Evolutionary conservation across 2,329 filamentous ascomycete species (phyloP).

Genomic region (Nakataea oryzae): DNA sequence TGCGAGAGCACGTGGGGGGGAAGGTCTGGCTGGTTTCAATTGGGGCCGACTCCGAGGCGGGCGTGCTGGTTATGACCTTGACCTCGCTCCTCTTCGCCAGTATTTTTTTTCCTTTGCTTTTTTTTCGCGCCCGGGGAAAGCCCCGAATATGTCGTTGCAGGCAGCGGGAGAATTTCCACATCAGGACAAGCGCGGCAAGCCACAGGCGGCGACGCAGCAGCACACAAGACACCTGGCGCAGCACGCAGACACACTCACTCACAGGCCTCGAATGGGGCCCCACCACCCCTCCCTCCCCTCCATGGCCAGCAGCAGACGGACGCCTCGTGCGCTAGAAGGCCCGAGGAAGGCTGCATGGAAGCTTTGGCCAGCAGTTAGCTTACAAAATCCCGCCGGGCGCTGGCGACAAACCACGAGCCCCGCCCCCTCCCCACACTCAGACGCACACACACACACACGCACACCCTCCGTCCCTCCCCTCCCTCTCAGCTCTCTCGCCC

Average conservation of each 20-base stretch:
- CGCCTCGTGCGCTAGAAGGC: constrained; percentile 3
- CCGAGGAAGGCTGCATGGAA: constrained; percentile 4
- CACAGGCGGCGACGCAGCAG: not conserved
- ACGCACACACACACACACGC: not conserved
- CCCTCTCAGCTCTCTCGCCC: not conserved
- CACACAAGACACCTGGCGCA: not conserved
- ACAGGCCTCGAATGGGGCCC: not conserved
- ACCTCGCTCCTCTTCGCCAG: no score
- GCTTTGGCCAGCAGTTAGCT: not conserved
- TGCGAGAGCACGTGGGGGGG: not conserved
- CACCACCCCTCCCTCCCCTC: not conserved
- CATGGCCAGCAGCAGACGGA: not conserved
- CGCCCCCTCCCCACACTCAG: not conserved
- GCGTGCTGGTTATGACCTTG: no score
- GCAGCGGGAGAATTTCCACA: not conserved
- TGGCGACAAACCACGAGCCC: no score
- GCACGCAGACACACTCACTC: not conserved
- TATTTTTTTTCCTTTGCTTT: not conserved
- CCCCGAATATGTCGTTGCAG: not conserved
- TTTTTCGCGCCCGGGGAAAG: not conserved
- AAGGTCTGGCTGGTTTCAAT: not conserved
- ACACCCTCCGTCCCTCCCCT: no score
- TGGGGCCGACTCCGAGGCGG: not conserved
- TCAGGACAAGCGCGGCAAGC: not conserved
- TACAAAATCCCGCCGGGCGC: no score